Conservation (phyloP, 257 asterid genomes). For the Solanum chiquidenum region DNA sequence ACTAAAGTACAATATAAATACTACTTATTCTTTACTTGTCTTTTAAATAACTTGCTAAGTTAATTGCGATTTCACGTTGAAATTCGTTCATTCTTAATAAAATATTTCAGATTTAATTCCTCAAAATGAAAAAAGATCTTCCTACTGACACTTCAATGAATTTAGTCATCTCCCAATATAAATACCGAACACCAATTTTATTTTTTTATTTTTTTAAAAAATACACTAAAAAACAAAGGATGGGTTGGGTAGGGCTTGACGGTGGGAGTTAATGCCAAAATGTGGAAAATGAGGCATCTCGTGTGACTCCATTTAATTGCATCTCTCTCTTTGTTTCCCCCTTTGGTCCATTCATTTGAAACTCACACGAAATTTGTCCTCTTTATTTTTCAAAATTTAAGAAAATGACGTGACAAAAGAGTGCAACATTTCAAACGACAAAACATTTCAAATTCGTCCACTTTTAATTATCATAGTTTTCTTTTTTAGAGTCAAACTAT, state of each 20-base stretch:
- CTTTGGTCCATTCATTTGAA: background rate
- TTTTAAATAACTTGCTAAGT: too few species aligned
- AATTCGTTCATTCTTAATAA: background rate
- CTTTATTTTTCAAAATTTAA: background rate
- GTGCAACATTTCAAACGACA: background rate
- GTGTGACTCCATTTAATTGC: background rate
- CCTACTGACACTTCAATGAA: background rate
- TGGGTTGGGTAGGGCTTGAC: background rate
- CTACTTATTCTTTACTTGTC: too few species aligned
- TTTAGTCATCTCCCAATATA: too few species aligned
- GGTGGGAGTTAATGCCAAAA: background rate
- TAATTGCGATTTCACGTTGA: too few species aligned
- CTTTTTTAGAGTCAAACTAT: too few species aligned
- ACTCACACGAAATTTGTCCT: background rate
- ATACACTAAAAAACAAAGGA: background rate
- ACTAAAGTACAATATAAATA: too few species aligned
- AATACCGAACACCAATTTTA: rapidly evolving
- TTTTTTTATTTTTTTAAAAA: too few species aligned
- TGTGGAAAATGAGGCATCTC: background rate
- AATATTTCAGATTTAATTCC: too few species aligned
- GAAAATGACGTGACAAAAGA: background rate
- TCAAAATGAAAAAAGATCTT: too few species aligned
- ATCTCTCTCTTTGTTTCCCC: background rate
- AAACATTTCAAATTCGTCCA: background rate
- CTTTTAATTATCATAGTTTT: too few species aligned